Base-by-base conservation (phyloP, 768 basidiomycete genomes). In the Auricularia cornea region DNA sequence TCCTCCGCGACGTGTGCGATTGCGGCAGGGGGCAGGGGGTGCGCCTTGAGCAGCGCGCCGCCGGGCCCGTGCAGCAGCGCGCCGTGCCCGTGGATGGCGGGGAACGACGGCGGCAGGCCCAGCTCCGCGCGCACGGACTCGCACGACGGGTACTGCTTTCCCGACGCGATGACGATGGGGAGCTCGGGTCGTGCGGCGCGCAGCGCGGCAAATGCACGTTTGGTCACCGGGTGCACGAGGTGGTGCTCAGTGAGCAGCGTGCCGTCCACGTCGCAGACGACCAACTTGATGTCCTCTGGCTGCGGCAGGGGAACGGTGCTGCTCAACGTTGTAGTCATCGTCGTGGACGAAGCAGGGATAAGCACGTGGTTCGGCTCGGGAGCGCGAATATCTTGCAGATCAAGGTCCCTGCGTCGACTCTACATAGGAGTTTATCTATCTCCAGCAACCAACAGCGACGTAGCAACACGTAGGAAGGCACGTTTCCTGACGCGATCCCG, bases 231-330 rank as follows among this genome's bases (percentile, higher is more conserved):
- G 48, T 64, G 64, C 20, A 64, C 51, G 31, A 30, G 31, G 52
- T 64, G 64, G n/a, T 54, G 32, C 23, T 40, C 33, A 38, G 60
- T 62, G 32, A 64, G 60, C 40, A 64, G 35, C 20, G 64, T 64
- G 28, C 64, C 64, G 30, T 64, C 64, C 18, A 64, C 64, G 51
- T 64, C 64, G 28, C 40, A 48, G n/a, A 64, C 52, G 33, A 64
- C 61, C 6, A 64, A 44, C 51, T 64, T 41, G 48, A 64, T 59
- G 54, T 64, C 61, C 6, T 64, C 52, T 33, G 64, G 60, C 11
- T 11, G 30, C 54, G 54, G 54, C 26, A 57, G 54, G 6, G 54
- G 20, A 5, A 48, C 44, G 10, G 11, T 52, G 20, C 12, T 1
- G 20, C 20, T n/a, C n/a, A 52, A n/a, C 28, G 51, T n/a, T n/a